Evolutionary conservation across 2,329 filamentous ascomycete species (phyloP), one percentile per base, ranked within the genome.

Genomic region (Ceratocystis huliohia): DNA sequence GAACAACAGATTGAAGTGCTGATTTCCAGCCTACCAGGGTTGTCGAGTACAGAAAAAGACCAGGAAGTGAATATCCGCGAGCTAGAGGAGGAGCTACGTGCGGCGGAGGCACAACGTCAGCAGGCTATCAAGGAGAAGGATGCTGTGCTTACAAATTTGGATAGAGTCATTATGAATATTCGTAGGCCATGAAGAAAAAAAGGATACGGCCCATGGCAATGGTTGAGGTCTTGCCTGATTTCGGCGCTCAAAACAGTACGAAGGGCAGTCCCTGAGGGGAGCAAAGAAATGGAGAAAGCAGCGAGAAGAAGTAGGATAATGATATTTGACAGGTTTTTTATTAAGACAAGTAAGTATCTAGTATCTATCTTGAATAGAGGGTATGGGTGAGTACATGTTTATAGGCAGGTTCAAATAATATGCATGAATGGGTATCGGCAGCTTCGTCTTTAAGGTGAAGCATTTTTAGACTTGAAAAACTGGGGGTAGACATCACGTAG

Each of bases 1-100:
- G 87, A 91, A 71, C 88, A 92, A 76, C 88, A 93, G 76, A 91
- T 94, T 69, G 89, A 94, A 74, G 80, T 84, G 57, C 77, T 94
- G 61, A 88, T 93, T 67, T 87, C 85, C 17, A 83, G 82, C 25
- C 79, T 95, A 1, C 90, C 90, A 0, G 90, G 90, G 0, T 78
- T 94, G 25, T 87, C 90, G 57, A 89, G 86, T 69, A 93, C 87
- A 72, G 88, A 93, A 74, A 80, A 82, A 69, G 87, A 91, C 72
- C 90, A 95, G 75, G 82, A 88, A 73, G 80, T 82, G 70, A 82
- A 83, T 67, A 85, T 88, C 67, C 81, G 78, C 70, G 84, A 85
- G 68, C 74, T 88, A 25, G 85, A 88, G 71, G 82, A 84, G 69
- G 85, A 88, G 70, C 76, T 88, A 45, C 84, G 82, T 71, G 79